Conservation (phyloP, 495 filamentous ascomycete species). For the Xylaria venustula region DNA sequence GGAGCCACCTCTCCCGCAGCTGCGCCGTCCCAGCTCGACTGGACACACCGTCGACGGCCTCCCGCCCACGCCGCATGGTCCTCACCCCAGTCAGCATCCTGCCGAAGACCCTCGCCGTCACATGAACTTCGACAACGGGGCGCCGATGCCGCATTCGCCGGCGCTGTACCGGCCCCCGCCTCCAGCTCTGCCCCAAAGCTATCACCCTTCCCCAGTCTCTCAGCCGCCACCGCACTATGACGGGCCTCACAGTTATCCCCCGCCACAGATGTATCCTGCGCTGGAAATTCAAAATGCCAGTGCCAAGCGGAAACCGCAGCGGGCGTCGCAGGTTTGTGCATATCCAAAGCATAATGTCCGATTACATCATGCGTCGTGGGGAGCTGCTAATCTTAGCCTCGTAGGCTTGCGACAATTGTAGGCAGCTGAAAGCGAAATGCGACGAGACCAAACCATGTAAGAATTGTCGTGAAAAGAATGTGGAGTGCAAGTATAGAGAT, state of each 20-base stretch:
- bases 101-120: constrained; percentile 44
- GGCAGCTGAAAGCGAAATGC: constrained; percentile 69
- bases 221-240: constrained; percentile 43
- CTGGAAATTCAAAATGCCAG: constrained; percentile 45
- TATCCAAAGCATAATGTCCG: not conserved
- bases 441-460: constrained; percentile 63
- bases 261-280: constrained; percentile 36
- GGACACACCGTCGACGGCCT: constrained; percentile 38
- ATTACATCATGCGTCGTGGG: not conserved
- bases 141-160: constrained; percentile 37
- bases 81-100: constrained; percentile 27
- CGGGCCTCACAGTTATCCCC: constrained; percentile 33
- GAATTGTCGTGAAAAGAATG: constrained; percentile 55
- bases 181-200: constrained; percentile 33
- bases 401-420: constrained; percentile 69
- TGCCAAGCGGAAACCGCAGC: constrained; percentile 49
- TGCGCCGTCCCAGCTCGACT: constrained; percentile 45
- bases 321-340: constrained; percentile 48
- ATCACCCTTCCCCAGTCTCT: constrained; percentile 41
- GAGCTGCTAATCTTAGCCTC: constrained; percentile 24
- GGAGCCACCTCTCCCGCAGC: constrained; percentile 42
- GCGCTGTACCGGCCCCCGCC: constrained; percentile 40
- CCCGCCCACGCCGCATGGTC: constrained; percentile 36
- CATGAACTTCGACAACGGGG: constrained; percentile 45
- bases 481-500: constrained; percentile 64